phyloP scores from a whole-genome alignment of 2,329 filamentous ascomycete species.

The Microcyclospora pomicola region DNA sequence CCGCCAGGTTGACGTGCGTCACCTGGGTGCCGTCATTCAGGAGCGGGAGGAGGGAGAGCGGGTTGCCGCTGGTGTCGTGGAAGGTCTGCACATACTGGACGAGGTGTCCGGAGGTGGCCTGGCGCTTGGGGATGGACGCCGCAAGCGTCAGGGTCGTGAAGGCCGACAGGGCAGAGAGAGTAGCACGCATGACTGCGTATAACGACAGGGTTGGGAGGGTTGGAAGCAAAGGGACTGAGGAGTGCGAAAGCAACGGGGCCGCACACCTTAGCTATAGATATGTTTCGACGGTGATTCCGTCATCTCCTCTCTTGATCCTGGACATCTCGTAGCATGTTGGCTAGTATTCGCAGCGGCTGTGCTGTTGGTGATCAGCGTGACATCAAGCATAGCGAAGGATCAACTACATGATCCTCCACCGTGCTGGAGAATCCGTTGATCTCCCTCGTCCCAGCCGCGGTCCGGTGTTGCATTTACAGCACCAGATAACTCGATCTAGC shows the following conservation, averaged over 20 bases:
- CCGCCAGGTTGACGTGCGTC: slow-evolving; percentile 17
- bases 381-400: too few relatives aligned
- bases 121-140: slow-evolving; percentile 1
- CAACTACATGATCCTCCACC: too few relatives aligned
- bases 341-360: too few relatives aligned
- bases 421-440: too few relatives aligned
- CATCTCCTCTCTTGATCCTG: too few relatives aligned
- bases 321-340: too few relatives aligned
- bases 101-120: slow-evolving; percentile 1
- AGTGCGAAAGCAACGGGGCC: background rate
- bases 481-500: too few relatives aligned
- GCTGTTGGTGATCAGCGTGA: too few relatives aligned
- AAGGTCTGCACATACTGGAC: slow-evolving; percentile 19
- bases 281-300: too few relatives aligned
- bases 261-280: background rate
- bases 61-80: slow-evolving; percentile 9
- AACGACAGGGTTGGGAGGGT: background rate
- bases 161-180: slow-evolving; percentile 1
- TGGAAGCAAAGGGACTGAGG: too few relatives aligned
- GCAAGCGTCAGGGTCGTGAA: background rate
- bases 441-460: too few relatives aligned
- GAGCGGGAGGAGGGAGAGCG: slow-evolving; percentile 15
- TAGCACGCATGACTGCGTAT: slow-evolving; percentile 2
- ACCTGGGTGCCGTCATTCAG: slow-evolving; percentile 13
- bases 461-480: too few relatives aligned